Base-by-base conservation (phyloP, 1,139 yeast species). In the Candida sanyaensis region DNA sequence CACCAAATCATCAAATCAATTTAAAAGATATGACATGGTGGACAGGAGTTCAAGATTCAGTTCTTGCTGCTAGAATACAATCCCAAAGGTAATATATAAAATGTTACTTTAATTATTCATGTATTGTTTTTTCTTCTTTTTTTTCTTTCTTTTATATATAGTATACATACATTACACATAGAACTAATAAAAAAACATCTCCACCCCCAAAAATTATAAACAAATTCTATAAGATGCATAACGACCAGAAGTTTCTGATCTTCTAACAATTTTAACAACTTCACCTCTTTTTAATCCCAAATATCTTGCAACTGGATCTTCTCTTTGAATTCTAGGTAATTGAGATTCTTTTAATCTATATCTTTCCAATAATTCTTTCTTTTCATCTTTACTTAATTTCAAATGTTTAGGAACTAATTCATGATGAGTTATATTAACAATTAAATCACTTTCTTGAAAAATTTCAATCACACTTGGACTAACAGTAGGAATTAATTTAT, bases 211-310 rank as follows among this genome's bases (percentile, higher is more conserved):
- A n/a, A 23, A 53, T 57, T 76, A 91, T 74, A 92, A 80, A 75
- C 99, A 93, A 61, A 95, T 91, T 78, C 99, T 88, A 79, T 93
- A 93, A 67, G 97, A 90, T 58, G 99, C 99, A 66, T 93, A 93
- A 67, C 99, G 87, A 58, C 99, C 99, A 55, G 96, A 86, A 41
- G 99, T 93, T 71, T 93, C 99, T 52, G 96, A 86, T 69, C 96
- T 84, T 76, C 99, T 84, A 59, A 95, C 88, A 64, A 93, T 93
- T 71, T 93, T 93, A 29, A 95, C 99, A 51, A 95, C 97, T 68
- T 93, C 97, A 43, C 99, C 99, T 61, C 98, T 82, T 68, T 88
- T 90, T 66, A 93, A 81, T 1, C 99, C 99, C 64, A 92, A 73
- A 67, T 95, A 95, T 54, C 96, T 81, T 26, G 98, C 97, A 45